Evolutionary conservation across 257 asterid genomes (phyloP).

Genomic region (Salvia splendens): DNA sequence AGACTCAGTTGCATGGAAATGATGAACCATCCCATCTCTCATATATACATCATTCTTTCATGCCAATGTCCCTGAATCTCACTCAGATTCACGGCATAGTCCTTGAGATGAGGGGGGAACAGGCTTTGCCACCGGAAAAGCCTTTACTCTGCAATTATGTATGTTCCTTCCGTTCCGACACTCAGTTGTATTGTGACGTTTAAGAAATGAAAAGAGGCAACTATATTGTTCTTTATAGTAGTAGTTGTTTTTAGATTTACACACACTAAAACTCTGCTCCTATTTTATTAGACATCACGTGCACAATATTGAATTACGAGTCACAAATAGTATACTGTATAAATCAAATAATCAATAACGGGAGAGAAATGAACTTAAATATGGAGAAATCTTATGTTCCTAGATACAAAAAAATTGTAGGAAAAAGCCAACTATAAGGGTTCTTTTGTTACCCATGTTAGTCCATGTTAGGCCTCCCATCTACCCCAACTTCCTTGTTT

Average conservation of each 20-base stretch:
- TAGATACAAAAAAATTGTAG: background rate
- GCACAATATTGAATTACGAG: too few species aligned
- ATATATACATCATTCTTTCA: background rate
- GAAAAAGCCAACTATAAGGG: background rate
- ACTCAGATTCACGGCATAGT: background rate
- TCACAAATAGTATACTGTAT: too few species aligned
- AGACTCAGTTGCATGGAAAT: slow-evolving; percentile 95
- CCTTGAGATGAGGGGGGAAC: background rate
- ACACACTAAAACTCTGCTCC: too few species aligned
- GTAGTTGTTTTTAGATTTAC: too few species aligned
- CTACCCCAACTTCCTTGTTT: too few species aligned
- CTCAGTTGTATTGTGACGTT: background rate
- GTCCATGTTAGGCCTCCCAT: too few species aligned
- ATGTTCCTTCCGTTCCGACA: background rate
- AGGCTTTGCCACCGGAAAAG: background rate
- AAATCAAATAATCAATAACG: background rate
- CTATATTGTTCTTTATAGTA: too few species aligned
- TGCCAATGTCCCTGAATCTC: too few species aligned
- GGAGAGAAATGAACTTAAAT: background rate
- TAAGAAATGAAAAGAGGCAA: slow-evolving; percentile 1
- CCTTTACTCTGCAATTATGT: background rate
- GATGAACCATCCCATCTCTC: slow-evolving; percentile 29
- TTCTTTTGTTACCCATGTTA: too few species aligned
- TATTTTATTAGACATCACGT: too few species aligned
- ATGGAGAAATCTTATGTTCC: background rate